Conservation (phyloP, 345 rosid species). For the Firmiana major region DNA sequence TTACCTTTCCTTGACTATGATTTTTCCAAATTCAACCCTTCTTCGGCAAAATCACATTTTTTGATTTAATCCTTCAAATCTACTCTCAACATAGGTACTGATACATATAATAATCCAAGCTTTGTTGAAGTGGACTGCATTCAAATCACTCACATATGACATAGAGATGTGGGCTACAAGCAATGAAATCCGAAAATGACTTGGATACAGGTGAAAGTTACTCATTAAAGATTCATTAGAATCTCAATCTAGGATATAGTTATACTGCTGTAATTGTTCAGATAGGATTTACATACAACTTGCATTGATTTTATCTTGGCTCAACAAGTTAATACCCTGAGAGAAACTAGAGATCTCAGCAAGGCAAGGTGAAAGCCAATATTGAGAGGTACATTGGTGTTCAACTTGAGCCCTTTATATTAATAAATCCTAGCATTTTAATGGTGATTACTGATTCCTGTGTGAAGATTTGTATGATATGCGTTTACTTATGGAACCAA, state of each 20-base stretch:
- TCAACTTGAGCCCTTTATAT: no score
- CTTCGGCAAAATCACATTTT: conserved; percentile 6
- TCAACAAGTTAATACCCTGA: neutral
- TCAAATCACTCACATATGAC: neutral
- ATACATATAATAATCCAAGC: neutral
- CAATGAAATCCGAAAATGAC: neutral
- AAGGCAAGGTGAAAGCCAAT: neutral
- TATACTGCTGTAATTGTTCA: no score
- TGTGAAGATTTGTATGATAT: conserved; percentile 14
- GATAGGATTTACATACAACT: neutral
- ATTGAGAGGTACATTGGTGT: neutral
- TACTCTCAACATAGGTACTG: neutral
- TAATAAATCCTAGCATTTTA: neutral
- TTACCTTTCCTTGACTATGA: neutral
- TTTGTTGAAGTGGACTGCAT: neutral
- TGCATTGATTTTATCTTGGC: neutral
- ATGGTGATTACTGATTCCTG: neutral
- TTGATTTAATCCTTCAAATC: conserved; percentile 7
- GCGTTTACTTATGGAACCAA: conserved; percentile 2
- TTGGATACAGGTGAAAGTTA: neutral
- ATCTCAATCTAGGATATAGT: neutral
- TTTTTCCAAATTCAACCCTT: conserved; percentile 13
- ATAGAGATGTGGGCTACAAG: neutral
- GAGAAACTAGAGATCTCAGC: neutral
- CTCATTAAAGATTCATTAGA: neutral